A percentile compares a stretch with the other conserved stretches of the same genome.
These are phyloP conservation scores for Pseudognaphalium luteoalbum DNA, from an alignment of 129 eudicot species.

Conservation along the genomic window DNA sequence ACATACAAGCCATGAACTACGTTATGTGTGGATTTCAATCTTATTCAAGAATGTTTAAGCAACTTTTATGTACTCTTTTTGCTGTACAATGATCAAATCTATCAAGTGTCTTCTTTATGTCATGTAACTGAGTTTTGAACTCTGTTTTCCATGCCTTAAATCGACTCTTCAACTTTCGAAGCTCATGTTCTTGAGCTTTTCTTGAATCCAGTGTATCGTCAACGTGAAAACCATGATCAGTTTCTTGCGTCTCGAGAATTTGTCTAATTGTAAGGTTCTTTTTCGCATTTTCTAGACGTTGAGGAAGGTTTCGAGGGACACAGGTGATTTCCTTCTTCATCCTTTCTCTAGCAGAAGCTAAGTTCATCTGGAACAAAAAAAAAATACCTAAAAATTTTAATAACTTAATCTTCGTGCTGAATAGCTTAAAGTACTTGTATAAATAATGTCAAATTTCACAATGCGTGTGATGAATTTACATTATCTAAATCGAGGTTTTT, in stretches of 20 bases:
- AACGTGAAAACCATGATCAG: background rate
- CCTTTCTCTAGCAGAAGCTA: constrained; percentile 28
- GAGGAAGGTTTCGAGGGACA: constrained; percentile 10
- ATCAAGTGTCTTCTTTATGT: constrained; percentile 43
- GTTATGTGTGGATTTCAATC: background rate
- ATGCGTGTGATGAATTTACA: too few relatives aligned
- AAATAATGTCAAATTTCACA: background rate
- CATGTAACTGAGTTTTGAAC: constrained; percentile 47
- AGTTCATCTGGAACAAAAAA: constrained; percentile 19
- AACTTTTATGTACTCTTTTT: constrained; percentile 36
- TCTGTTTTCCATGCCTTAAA: constrained; percentile 76
- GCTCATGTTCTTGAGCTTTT: constrained; percentile 41
- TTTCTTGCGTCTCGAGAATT: constrained; percentile 30
- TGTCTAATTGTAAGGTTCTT: constrained; percentile 30
- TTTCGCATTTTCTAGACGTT: constrained; percentile 7
- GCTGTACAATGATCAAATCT: constrained; percentile 40
- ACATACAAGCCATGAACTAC: too few relatives aligned
- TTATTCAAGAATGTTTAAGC: constrained; percentile 29
- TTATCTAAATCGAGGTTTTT: background rate
- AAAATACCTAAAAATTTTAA: background rate
- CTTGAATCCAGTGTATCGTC: constrained; percentile 10
- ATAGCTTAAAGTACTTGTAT: too few relatives aligned
- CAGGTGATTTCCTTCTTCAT: background rate
- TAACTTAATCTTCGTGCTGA: background rate
- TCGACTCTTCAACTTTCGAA: constrained; percentile 44